Percentiles rank a stretch among this genome's conserved stretches.
These are phyloP conservation scores for Torulaspora globosa DNA, from an alignment of 1,139 yeast genomes.

Conservation along the genomic window DNA sequence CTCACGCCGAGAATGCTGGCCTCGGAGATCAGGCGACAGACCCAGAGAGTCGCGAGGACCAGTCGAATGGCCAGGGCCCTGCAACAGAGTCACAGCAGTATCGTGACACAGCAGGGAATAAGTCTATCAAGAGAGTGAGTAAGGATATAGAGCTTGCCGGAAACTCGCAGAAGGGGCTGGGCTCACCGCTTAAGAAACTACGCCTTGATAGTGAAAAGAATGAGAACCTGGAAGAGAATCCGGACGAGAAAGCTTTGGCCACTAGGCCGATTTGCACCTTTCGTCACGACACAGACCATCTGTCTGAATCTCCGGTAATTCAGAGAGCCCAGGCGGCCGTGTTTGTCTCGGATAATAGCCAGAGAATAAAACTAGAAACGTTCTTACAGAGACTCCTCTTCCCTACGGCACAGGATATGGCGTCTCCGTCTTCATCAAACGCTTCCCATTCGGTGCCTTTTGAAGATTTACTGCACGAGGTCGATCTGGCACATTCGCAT, in stretches of 20 bases:
- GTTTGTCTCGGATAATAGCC: conserved; percentile 18
- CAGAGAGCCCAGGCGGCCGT: conserved; percentile 18
- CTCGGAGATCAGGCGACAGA: too few relatives aligned
- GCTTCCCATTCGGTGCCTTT: conserved; percentile 13
- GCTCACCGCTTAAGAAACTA: conserved; percentile 31
- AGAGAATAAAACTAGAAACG: conserved; percentile 32
- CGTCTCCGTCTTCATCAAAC: conserved; percentile 9
- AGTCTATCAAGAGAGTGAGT: conserved; percentile 9
- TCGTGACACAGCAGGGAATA: neutral
- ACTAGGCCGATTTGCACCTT: conserved; percentile 17
- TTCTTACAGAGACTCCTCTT: conserved; percentile 33
- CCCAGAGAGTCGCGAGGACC: neutral
- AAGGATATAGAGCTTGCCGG: conserved; percentile 8
- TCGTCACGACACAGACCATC: conserved; percentile 25
- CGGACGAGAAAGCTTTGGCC: conserved; percentile 3
- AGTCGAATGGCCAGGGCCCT: too few relatives aligned
- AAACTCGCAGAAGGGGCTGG: conserved; percentile 23
- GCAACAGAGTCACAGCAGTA: neutral
- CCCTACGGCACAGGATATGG: conserved; percentile 25
- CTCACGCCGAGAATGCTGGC: too few relatives aligned
- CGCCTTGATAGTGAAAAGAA: conserved; percentile 17
- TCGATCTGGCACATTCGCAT: conserved; percentile 28
- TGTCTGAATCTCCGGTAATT: conserved; percentile 19
- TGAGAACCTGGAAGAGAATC: conserved; percentile 4
- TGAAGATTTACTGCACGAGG: conserved; percentile 24